Base-by-base conservation (phyloP, 257 asterid genomes). In the Orobanche coerulescens region DNA sequence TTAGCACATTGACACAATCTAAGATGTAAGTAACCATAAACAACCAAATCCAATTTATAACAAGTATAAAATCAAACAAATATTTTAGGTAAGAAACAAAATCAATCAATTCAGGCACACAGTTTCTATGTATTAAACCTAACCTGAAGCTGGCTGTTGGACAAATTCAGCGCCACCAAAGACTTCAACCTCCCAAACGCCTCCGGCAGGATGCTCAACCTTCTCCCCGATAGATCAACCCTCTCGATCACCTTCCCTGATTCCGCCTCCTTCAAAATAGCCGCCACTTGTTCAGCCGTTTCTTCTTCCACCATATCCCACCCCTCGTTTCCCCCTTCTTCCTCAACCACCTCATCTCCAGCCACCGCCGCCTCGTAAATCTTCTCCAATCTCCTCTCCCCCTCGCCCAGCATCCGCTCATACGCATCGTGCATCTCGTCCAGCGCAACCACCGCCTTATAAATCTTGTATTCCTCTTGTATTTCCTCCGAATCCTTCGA, bases 371-470 rank as follows among this genome's bases (percentile, higher is more conserved):
- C 85, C 78, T 81, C 95, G 48, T 92, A 92, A 23, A 92, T 79
- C 86, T 46, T 88, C 91, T 81, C 83, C 86, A 92, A 47, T 71
- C 84, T 75, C 63, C 64, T 64, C 81, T 92, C 98, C 73, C 91
- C 95, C 47, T 84, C 95, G 43, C 69, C 67, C 79, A 92, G 76
- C 94, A 92, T 72, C 81, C 54, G 77, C 81, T 71, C 91, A 61
- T 92, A 92, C 55, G 87, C 74, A 42, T 64, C 91, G 68, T 84
- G 94, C 98, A 86, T 75, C 77, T 84, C 97, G 46, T 92, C 98
- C 75, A 88, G 50, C 50, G 79, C 50, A 18, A 89, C 64, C 69
- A 83, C 81, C 54, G 98, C 86, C 82, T 81, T 82, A 50, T 69
- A 81, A 40, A 71, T 51, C 80, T 77, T 69, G 43, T 62, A 76